Conservation (phyloP, 345 rosid species). For the Rhodamnia rubescens region DNA sequence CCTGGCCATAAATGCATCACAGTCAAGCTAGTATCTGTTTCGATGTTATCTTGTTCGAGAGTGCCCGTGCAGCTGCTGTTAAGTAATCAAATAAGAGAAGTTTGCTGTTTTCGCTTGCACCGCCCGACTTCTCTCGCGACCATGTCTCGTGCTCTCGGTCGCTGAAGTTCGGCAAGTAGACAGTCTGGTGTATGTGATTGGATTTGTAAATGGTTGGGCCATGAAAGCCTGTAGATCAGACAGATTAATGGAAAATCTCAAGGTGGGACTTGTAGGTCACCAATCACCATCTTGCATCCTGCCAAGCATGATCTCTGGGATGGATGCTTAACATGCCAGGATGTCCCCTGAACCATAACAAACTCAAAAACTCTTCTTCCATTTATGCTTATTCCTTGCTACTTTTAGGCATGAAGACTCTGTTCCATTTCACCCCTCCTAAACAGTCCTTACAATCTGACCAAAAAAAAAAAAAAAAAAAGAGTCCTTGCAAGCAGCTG, state of each 20-base stretch:
- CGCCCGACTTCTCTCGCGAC: background rate
- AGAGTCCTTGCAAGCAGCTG: too few species aligned
- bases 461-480: too few species aligned
- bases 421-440: too few species aligned
- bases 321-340: too few species aligned
- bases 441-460: too few species aligned
- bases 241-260: background rate
- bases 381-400: too few species aligned
- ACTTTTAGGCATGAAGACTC: too few species aligned
- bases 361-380: too few species aligned
- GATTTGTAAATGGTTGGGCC: background rate
- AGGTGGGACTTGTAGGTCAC: background rate
- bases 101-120: background rate
- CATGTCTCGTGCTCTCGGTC: background rate
- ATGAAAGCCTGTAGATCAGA: background rate
- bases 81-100: background rate
- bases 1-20: background rate
- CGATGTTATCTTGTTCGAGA: background rate
- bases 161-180: background rate
- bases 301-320: too few species aligned
- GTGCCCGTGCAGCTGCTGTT: background rate
- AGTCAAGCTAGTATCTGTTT: background rate
- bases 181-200: background rate
- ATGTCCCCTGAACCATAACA: too few species aligned
- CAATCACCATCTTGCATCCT: too few species aligned